Percentiles rank a stretch among this genome's conserved stretches.
These are phyloP conservation scores for Chlorella ohadii DNA, from an alignment of 139 green algal species.

Conservation along the genomic window DNA sequence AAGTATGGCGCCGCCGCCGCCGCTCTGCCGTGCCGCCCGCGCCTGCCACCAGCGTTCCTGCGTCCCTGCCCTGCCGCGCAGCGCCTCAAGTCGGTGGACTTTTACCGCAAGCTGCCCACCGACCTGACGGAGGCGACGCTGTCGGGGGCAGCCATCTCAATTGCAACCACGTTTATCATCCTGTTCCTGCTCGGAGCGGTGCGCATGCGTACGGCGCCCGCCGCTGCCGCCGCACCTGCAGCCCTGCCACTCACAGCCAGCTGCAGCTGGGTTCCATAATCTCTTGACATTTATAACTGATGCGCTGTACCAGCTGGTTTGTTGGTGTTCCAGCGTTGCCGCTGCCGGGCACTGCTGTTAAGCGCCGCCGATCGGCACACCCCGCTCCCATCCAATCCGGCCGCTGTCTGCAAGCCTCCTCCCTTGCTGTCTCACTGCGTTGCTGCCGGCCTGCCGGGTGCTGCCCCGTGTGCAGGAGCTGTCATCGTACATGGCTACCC, in stretches of 20 bases:
- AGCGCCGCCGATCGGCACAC: not conserved
- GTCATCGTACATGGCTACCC: conserved; percentile 70
- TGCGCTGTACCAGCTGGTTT: too few relatives aligned
- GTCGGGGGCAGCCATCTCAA: conserved; percentile 87
- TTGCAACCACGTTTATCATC: conserved; percentile 88
- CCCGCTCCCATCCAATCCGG: not conserved
- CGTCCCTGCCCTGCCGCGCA: not conserved
- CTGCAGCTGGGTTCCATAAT: too few relatives aligned
- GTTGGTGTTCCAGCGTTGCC: too few relatives aligned
- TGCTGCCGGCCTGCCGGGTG: not conserved
- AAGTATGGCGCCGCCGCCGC: not conserved
- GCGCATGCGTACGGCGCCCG: conserved; percentile 43
- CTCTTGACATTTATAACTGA: too few relatives aligned
- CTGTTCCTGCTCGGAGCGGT: conserved; percentile 84
- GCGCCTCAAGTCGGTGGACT: conserved; percentile 59
- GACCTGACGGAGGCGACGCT: conserved; percentile 96
- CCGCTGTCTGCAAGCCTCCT: not conserved
- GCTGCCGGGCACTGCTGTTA: too few relatives aligned
- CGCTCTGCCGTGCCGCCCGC: not conserved
- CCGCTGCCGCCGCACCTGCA: not conserved
- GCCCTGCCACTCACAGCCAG: not conserved
- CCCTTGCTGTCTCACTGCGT: not conserved
- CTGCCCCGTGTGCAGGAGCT: conserved; percentile 80
- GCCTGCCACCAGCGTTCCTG: not conserved
- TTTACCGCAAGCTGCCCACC: conserved; percentile 65